phyloP scores from a whole-genome alignment of 768 basidiomycete species.

The Tephrocybe sp. region DNA sequence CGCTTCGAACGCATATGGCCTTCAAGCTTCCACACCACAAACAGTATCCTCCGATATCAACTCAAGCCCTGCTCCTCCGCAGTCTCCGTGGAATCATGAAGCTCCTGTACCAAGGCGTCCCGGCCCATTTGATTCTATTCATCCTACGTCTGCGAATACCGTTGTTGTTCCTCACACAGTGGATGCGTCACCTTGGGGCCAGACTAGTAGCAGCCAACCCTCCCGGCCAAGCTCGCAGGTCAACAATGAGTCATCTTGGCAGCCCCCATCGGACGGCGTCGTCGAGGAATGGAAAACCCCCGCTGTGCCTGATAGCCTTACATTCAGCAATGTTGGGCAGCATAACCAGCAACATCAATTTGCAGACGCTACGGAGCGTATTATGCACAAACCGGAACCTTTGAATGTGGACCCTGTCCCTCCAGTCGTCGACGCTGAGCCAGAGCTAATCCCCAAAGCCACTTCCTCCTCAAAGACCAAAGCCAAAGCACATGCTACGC shows the following conservation, averaged over 20 bases:
- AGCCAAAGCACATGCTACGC: constrained; percentile 15
- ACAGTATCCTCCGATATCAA: constrained; percentile 18
- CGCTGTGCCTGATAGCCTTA: constrained; percentile 48
- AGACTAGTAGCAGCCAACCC: constrained; percentile 19
- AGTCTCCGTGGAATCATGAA: constrained; percentile 39
- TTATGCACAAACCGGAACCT: constrained; percentile 9
- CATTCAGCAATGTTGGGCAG: constrained; percentile 57
- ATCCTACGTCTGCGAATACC: constrained; percentile 41
- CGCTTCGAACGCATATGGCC: constrained; percentile 11
- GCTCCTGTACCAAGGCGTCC: constrained; percentile 28
- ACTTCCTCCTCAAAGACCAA: constrained; percentile 19
- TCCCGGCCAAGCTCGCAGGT: constrained; percentile 25
- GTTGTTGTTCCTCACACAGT: constrained; percentile 21
- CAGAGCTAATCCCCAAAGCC: constrained; percentile 21
- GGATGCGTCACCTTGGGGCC: constrained; percentile 39
- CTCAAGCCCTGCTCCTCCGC: constrained; percentile 21
- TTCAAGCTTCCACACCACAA: constrained; percentile 13
- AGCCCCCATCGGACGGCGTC: constrained; percentile 43
- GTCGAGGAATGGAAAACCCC: constrained; percentile 49
- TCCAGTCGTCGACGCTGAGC: constrained; percentile 9
- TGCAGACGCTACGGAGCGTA: constrained; percentile 17
- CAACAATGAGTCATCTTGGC: constrained; percentile 46
- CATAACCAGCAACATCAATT: constrained; percentile 52
- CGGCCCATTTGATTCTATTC: constrained; percentile 43
- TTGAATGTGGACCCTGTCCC: constrained; percentile 10